A percentile compares a stretch with the other conserved stretches of the same genome.
Conservation (phyloP, 495 filamentous ascomycete species). For the Xylaria grammica region DNA sequence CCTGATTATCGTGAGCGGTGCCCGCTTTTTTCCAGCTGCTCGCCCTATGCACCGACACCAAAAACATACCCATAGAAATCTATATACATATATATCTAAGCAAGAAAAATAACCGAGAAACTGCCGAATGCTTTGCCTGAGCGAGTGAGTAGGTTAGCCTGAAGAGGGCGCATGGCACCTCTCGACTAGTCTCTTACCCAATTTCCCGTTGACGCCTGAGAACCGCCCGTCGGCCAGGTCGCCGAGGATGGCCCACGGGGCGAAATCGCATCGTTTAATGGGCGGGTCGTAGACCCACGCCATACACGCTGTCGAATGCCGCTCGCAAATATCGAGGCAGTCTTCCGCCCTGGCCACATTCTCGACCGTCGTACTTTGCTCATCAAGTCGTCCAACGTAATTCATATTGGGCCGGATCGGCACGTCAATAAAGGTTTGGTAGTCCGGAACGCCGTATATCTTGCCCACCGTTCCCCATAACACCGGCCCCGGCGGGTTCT, state of each 20-base stretch:
- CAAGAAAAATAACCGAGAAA: conserved; percentile 9
- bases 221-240: conserved; percentile 35
- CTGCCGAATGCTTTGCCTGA: not conserved
- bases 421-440: conserved; percentile 35
- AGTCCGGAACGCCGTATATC: conserved; percentile 40
- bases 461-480: conserved; percentile 48
- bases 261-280: conserved; percentile 38
- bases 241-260: conserved; percentile 53
- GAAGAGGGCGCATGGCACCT: conserved; percentile 27
- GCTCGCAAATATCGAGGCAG: conserved; percentile 40
- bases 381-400: conserved; percentile 44
- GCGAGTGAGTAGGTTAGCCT: conserved; percentile 4
- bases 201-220: conserved; percentile 40
- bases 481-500: conserved; percentile 38
- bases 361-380: conserved; percentile 36
- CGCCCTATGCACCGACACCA: conserved; percentile 15
- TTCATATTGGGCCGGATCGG: conserved; percentile 42
- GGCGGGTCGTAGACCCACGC: conserved; percentile 51
- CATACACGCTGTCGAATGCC: conserved; percentile 36
- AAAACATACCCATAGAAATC: conserved; percentile 13
- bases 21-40: conserved; percentile 4
- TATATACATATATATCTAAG: conserved; percentile 30
- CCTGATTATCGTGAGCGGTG: not conserved
- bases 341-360: conserved; percentile 36
- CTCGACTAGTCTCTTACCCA: conserved; percentile 29